Conservation (phyloP, 179 eudicot species). For the Dionaea muscipula region DNA sequence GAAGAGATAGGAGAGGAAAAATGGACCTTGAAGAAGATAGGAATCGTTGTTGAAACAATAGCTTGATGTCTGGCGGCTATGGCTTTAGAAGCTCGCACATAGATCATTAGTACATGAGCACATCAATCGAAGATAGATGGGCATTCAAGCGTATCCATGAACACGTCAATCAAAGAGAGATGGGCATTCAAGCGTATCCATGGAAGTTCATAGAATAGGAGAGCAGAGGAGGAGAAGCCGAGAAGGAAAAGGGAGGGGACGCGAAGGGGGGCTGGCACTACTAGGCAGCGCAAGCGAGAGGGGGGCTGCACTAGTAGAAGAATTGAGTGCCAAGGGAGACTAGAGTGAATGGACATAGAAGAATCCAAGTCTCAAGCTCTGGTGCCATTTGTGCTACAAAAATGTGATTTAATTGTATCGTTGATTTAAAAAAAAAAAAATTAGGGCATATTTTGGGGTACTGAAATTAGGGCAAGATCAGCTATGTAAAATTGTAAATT, state of each 20-base stretch:
- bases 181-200: neutral
- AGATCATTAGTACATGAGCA: slow-evolving; percentile 9
- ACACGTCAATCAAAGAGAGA: neutral
- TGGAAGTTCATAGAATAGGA: no score
- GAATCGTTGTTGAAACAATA: neutral
- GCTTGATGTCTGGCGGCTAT: slow-evolving; percentile 4
- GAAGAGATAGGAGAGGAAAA: slow-evolving; percentile 14
- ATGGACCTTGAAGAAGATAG: slow-evolving; percentile 23
- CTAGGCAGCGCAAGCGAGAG: no score
- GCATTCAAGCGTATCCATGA: neutral
- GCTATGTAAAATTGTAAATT: no score
- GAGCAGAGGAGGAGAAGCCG: no score
- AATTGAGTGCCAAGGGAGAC: neutral
- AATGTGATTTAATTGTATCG: no score
- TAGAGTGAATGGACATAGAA: neutral
- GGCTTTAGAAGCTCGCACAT: slow-evolving; percentile 26
- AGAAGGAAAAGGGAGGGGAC: no score
- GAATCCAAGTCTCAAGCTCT: slow-evolving; percentile 2
- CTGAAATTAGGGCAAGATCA: no score
- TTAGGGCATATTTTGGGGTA: no score
- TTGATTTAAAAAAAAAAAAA: no score
- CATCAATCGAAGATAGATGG: neutral
- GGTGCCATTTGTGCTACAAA: neutral
- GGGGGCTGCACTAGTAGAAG: neutral
- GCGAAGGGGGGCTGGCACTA: no score